Base-by-base conservation (phyloP, 2,329 filamentous ascomycete genomes). In the Ambrosiella xylebori region DNA sequence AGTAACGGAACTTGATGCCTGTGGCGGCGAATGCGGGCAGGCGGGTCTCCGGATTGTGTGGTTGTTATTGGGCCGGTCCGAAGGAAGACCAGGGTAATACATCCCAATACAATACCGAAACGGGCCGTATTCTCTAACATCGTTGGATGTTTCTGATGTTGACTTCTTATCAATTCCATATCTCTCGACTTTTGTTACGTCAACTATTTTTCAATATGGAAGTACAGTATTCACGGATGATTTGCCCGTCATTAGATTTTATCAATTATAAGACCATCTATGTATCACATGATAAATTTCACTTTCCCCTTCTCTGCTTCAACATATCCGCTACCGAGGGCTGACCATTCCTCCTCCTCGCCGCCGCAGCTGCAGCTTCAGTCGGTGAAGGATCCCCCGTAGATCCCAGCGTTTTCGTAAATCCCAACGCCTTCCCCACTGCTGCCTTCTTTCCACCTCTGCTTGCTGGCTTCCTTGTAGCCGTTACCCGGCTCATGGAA, bases 271-370 rank as follows among this genome's bases (percentile, higher is more conserved):
- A 47, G 7, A 47, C 7, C 19, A 8, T 47, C n/a, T 15, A 47
- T n/a, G 5, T 15, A 8, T 13, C 19, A 17, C 44, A 15, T 8
- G 9, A 17, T 47, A 15, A 13, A 13, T 47, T 17, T 17, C n/a
- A 44, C 17, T 37, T 40, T 35, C 27, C 54, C 19, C 54, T 17
- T 9, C 19, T 36, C 13, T 44, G 8, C 41, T 38, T 49, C 54
- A 61, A 57, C 58, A 62, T 54, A 17, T 61, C 61, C 9, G 56
- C 57, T 15, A 62, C 54, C 12, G 61, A 61, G 3, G 45, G 61
- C 38, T 62, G 61, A 13, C 50, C 51, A n/a, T 37, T 11, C 7
- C 51, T 19, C 35, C 51, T 12, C 15, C 51, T 19, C 11, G 51
- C 51, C 13, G 35, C 51, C 9, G 51, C 51, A 35, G 51, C 51